These are phyloP conservation scores for Phytophthora pinifolia DNA, from an alignment of 352 stramenopile species.

Conservation along the genomic window DNA sequence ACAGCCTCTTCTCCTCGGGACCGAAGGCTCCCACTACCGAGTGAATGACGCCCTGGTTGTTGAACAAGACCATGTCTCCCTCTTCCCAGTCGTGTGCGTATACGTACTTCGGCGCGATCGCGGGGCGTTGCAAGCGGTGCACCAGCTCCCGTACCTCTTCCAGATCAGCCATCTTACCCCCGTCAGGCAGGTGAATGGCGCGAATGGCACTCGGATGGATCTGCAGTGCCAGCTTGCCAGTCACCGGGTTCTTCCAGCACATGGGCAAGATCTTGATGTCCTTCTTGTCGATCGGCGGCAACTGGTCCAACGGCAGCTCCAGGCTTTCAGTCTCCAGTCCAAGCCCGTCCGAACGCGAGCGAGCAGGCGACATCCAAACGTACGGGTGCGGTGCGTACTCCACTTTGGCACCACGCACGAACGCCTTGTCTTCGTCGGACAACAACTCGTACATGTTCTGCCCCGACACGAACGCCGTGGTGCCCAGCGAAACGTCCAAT, in stretches of 20 bases:
- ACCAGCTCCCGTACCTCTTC: constrained; percentile 28
- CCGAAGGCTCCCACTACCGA: constrained; percentile 33
- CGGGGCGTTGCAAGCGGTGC: constrained; percentile 29
- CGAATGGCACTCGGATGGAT: constrained; percentile 31
- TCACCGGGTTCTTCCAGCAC: constrained; percentile 35
- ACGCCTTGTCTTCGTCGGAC: constrained; percentile 32
- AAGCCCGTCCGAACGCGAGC: constrained; percentile 30
- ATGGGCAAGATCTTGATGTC: constrained; percentile 33
- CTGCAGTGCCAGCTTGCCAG: constrained; percentile 28
- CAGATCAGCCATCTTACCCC: constrained; percentile 27
- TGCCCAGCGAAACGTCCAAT: constrained; percentile 26
- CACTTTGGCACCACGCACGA: constrained; percentile 26
- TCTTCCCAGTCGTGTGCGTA: constrained; percentile 37
- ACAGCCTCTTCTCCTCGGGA: constrained; percentile 27
- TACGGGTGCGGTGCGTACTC: constrained; percentile 36
- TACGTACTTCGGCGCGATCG: constrained; percentile 29
- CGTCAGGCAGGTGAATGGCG: constrained; percentile 25
- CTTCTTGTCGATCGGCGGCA: constrained; percentile 28
- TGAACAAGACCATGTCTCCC: constrained; percentile 33
- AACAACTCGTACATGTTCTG: constrained; percentile 34
- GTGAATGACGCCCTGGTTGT: constrained; percentile 35
- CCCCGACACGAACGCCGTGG: constrained; percentile 32
- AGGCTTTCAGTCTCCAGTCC: constrained; percentile 29
- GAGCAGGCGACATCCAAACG: constrained; percentile 34
- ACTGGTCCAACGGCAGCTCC: constrained; percentile 26